These are phyloP conservation scores for Talaromyces sp. DNA, from an alignment of 2,329 filamentous ascomycete genomes.

Conservation along the genomic window DNA sequence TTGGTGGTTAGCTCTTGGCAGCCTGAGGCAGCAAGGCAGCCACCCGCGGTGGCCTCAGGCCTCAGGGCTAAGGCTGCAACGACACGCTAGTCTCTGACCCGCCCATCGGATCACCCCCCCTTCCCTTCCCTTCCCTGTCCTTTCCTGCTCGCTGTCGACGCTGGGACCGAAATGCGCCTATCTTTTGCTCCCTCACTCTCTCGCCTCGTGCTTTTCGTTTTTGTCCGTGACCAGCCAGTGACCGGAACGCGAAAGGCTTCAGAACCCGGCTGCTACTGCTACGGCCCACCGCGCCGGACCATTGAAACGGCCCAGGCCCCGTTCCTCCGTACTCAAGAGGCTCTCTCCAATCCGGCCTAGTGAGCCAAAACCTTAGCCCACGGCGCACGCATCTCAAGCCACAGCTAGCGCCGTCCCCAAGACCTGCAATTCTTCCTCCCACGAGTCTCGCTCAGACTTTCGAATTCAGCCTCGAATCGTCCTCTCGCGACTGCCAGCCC, in stretches of 20 bases:
- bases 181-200: not conserved
- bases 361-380: constrained; percentile 6
- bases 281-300: not conserved
- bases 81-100: not conserved
- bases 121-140: not conserved
- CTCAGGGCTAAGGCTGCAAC: not conserved
- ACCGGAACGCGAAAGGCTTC: not conserved
- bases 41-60: not conserved
- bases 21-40: not conserved
- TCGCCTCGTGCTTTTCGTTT: not conserved
- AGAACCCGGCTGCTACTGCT: no score
- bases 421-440: not conserved
- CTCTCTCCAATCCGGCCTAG: constrained; percentile 9
- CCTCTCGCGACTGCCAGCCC: not conserved
- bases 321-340: not conserved
- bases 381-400: constrained; percentile 10
- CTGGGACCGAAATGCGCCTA: not conserved
- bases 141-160: not conserved
- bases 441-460: not conserved
- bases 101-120: not conserved
- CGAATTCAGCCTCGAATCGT: not conserved
- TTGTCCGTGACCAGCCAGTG: not conserved
- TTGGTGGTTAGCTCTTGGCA: no score
- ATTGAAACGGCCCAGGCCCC: not conserved
- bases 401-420: constrained; percentile 6